Base-by-base conservation (phyloP, 768 basidiomycete species). In the Sarcomyxa edulis region DNA sequence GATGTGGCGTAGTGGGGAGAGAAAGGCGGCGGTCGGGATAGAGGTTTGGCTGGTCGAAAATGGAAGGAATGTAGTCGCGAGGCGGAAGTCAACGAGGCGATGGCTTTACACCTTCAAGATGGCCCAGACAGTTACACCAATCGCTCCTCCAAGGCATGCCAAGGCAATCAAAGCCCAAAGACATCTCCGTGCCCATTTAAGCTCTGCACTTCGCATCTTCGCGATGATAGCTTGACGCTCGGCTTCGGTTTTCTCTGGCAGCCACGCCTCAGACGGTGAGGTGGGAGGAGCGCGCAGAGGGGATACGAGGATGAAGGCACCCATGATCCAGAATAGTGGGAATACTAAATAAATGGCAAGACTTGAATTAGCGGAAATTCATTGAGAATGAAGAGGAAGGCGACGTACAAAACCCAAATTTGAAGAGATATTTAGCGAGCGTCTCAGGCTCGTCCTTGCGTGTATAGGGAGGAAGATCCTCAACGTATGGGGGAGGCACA, bases 241-340 rank as follows among this genome's bases (percentile, higher is more conserved):
- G 6, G 63, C 69, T 37, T 64, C 65, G 4, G 76, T 75, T 56
- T 72, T 78, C 40, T 72, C 75, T 0, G 70, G 61, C 51, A 77
- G 62, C 79, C 79, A 80, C 10, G 68, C 62, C n/a, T n/a, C 7
- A 56, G 54, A 7, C 2, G 53, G 48, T 11, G 55, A 46, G 10
- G 52, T 30, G 3, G 59, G 55, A 10, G 69, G 66, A 25, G 70
- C 63, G 27, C 65, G 72, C 34, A 80, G 55, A 7, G 78, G 76
- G 6, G 68, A 70, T 32, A 72, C 53, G 14, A 81, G 65, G 47
- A 81, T 74, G 50, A 74, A 61, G 19, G 70, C 64, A 15, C 78
- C 78, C 38, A 79, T 60, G 31, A 71, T 62, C 78, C 78, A 81
- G 54, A 81, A 80, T 27, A 72, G 61, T 2, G 74, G 74, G 53